Base-by-base conservation (phyloP, 768 basidiomycete genomes). In the Cyathus striatus region DNA sequence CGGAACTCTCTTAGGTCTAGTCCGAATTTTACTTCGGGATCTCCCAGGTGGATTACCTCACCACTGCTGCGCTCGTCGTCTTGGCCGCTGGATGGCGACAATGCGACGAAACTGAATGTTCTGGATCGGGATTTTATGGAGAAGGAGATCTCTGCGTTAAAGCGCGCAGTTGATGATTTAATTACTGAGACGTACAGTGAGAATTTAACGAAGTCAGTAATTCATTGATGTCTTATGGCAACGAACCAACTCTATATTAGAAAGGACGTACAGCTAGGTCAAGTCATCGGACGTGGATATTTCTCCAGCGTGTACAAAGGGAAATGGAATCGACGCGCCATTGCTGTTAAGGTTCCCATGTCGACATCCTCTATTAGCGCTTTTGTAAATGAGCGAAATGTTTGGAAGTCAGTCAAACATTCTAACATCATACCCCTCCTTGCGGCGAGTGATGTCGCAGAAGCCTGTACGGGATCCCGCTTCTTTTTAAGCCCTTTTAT, bases 361-460 rank as follows among this genome's bases (percentile, higher is more conserved):
- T 5, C n/a, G 6, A 27, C 40, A 7, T 6, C 12, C 13, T 16
- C 13, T 13, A 23, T 22, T 9, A 30, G 27, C n/a, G 5, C 40
- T 5, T 41, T 41, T 18, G n/a, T 21, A 16, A 41, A 41, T 27
- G 78, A 86, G 56, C 68, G 80, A 17, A 65, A 65, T 37, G 72
- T 81, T 5, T 88, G 86, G 86, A 70, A 75, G 40, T 56, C 55
- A 5, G 67, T 88, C 13, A 57, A 59, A 43, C 84, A 86, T 54
- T 68, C 69, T 16, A 76, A 82, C 47, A 76, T 88, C 10, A 62
- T 86, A 40, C 69, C 75, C 47, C 64, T 89, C 27, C 75, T 73
- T 49, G 85, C 85, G 2, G 86, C 86, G 14, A 83, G 79, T 7
- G n/a, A n/a, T n/a, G n/a, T n/a, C n/a, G 78, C 75, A 49, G 67